Evolutionary conservation across 2,329 filamentous ascomycete genomes (phyloP).

Genomic region (Arthrobotrys sinensis): DNA sequence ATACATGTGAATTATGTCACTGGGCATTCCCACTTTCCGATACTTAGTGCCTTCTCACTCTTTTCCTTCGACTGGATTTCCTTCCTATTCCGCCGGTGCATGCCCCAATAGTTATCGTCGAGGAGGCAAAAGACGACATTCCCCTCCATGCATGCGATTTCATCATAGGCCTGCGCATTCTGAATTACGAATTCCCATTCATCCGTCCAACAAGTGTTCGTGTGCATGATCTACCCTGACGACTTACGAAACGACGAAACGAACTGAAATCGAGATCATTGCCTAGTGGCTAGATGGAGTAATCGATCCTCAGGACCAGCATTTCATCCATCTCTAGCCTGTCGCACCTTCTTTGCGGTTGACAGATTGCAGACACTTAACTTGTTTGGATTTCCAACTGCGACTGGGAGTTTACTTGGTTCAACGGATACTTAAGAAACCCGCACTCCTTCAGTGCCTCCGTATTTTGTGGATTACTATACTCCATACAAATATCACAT

Average conservation of each 20-base stretch:
- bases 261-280: constrained; percentile 26
- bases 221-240: constrained; percentile 32
- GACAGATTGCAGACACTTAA: background rate
- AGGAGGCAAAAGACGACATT: constrained; percentile 45
- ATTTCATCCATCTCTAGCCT: constrained; percentile 24
- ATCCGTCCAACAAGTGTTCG: background rate
- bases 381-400: constrained; percentile 28
- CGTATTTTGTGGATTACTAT: constrained; percentile 13
- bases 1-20: constrained; percentile 54
- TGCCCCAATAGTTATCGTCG: constrained; percentile 8
- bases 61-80: constrained; percentile 23
- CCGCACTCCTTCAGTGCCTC: constrained; percentile 10
- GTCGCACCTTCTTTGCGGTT: constrained; percentile 17
- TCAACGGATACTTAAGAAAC: constrained; percentile 9
- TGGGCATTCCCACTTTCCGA: constrained; percentile 16
- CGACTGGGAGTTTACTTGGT: constrained; percentile 4
- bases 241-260: constrained; percentile 42
- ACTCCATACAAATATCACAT: constrained; percentile 13
- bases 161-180: constrained; percentile 32
- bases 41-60: background rate
- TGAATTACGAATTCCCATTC: constrained; percentile 28
- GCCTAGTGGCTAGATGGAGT: constrained; percentile 32
- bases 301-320: constrained; percentile 45
- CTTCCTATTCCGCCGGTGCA: background rate
- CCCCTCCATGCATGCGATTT: constrained; percentile 14